Conservation (phyloP, 352 stramenopile genomes). For the Phytophthora constricta region DNA sequence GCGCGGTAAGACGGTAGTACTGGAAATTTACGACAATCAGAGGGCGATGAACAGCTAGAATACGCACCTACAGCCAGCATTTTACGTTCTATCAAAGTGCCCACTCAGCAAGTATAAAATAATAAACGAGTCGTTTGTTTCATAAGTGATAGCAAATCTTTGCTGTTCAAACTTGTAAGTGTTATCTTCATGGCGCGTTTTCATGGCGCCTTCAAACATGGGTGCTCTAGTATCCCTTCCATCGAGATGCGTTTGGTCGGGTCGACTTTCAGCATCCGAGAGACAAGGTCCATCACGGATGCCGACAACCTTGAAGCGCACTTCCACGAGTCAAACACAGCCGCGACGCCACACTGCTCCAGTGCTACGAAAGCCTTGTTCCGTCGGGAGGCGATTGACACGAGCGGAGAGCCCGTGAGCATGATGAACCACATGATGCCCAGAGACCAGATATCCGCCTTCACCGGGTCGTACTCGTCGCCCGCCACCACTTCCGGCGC, state of each 20-base stretch:
- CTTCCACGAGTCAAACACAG: constrained; percentile 37
- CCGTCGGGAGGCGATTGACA: constrained; percentile 31
- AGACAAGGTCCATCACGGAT: constrained; percentile 24
- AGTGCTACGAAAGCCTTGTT: constrained; percentile 40
- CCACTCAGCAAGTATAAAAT: neutral
- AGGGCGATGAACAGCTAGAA: no score
- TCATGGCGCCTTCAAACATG: no score
- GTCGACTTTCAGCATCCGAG: constrained; percentile 26
- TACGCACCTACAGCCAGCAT: no score
- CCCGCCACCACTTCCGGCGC: neutral
- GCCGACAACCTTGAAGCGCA: constrained; percentile 23
- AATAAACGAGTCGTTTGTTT: neutral
- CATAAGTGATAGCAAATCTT: neutral
- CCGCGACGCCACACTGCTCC: constrained; percentile 21
- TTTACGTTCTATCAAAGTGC: no score
- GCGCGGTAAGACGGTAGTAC: no score
- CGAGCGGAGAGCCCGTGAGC: constrained; percentile 13
- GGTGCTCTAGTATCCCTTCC: constrained; percentile 5
- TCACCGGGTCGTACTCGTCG: neutral
- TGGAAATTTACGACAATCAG: no score
- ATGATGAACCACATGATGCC: constrained; percentile 2
- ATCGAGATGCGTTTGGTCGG: constrained; percentile 18
- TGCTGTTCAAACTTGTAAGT: no score
- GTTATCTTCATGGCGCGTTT: no score
- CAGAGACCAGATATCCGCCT: neutral